Percentiles rank a stretch among this genome's conserved stretches.
Evolutionary conservation across 306 rosid species (phyloP).

Genomic region (Fagus sylvatica): DNA sequence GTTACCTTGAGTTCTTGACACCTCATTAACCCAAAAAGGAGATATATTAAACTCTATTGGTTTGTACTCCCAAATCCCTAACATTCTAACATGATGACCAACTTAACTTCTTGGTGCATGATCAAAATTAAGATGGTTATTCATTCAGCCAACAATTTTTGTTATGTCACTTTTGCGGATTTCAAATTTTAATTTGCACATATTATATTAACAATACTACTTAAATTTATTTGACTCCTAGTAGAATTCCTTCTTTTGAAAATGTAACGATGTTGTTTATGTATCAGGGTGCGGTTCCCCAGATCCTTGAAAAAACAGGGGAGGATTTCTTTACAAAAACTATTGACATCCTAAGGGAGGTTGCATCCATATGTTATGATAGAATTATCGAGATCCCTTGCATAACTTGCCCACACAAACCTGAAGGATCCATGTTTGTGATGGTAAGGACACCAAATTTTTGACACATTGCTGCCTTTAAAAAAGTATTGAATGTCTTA

Average conservation of each 20-base stretch:
- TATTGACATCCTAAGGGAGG: constrained; percentile 29
- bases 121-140: too few species aligned
- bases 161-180: too few species aligned
- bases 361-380: constrained; percentile 28
- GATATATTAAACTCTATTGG: too few species aligned
- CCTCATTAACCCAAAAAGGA: too few species aligned
- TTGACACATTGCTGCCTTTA: not conserved
- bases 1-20: too few species aligned
- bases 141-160: too few species aligned
- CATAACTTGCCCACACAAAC: constrained; percentile 49
- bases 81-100: too few species aligned
- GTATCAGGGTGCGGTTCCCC: constrained; percentile 49
- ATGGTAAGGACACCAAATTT: constrained; percentile 26
- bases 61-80: too few species aligned
- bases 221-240: too few species aligned
- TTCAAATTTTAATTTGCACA: too few species aligned
- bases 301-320: constrained; percentile 37
- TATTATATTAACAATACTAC: too few species aligned
- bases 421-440: constrained; percentile 53
- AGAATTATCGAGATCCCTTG: constrained; percentile 44
- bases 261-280: not conserved
- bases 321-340: constrained; percentile 32
- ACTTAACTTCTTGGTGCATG: too few species aligned
- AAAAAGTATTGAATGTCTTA: not conserved
- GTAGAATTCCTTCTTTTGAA: not conserved